Evolutionary conservation across 176 grass and related monocot genomes (phyloP).

Genomic region (Poa annua): DNA sequence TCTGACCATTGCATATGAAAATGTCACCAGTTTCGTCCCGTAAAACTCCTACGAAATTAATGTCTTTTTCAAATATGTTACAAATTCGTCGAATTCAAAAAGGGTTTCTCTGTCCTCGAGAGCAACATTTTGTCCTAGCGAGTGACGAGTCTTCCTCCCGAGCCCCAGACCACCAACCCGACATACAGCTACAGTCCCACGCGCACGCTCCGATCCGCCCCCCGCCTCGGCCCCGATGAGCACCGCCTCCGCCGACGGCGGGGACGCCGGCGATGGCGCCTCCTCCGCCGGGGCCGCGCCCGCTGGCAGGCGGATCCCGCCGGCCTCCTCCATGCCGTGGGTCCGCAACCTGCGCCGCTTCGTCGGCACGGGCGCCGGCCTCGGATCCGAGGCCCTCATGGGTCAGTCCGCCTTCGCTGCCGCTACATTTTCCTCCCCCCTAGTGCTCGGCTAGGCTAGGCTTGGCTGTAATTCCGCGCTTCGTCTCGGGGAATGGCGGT

Average conservation of each 20-base stretch:
- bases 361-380: slow-evolving; percentile 82
- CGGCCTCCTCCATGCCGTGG: slow-evolving; percentile 90
- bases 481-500: slow-evolving; percentile 17
- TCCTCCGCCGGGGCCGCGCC: slow-evolving; percentile 44
- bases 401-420: slow-evolving; percentile 52
- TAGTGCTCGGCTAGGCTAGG: not conserved
- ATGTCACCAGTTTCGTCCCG: no score
- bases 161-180: not conserved
- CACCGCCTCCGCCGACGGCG: slow-evolving; percentile 59
- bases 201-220: slow-evolving; percentile 38
- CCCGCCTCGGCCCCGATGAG: slow-evolving; percentile 54
- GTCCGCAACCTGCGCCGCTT: slow-evolving; percentile 93
- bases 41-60: no score
- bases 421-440: not conserved
- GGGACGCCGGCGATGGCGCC: slow-evolving; percentile 44
- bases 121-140: no score
- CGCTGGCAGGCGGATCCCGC: slow-evolving; percentile 71
- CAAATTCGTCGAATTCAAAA: no score
- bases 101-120: no score
- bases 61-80: no score
- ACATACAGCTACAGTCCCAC: slow-evolving; percentile 5
- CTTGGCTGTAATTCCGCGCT: not conserved
- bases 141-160: no score
- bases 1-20: no score
- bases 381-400: slow-evolving; percentile 94